phyloP scores from a whole-genome alignment of 192 early-diverging fungal genomes.

The Oehlia diaphana region DNA sequence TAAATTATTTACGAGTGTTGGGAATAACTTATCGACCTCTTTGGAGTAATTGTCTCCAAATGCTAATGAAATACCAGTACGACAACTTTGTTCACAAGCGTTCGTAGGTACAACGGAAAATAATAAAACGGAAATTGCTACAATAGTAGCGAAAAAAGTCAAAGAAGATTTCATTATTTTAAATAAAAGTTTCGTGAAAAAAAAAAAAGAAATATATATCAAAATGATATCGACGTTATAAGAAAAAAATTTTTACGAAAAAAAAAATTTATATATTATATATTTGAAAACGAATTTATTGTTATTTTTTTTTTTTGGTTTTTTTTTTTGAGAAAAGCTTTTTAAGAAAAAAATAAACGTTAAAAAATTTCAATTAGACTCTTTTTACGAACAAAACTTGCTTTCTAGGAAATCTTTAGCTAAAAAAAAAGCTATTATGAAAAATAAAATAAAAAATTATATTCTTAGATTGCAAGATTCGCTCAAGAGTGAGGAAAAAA shows the following conservation, averaged over 20 bases:
- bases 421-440: background rate
- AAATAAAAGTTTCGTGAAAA: background rate
- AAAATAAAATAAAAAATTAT: too few species aligned
- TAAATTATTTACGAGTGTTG: constrained; percentile 29
- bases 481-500: background rate
- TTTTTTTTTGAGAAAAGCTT: too few species aligned
- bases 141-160: background rate
- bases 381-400: too few species aligned
- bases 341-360: too few species aligned
- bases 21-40: constrained; percentile 27
- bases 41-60: constrained; percentile 49
- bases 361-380: too few species aligned
- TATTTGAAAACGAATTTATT: too few species aligned
- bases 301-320: too few species aligned
- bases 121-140: background rate
- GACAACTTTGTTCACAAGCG: constrained; percentile 55
- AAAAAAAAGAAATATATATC: too few species aligned
- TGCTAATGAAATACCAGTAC: constrained; percentile 45
- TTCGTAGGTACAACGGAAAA: background rate
- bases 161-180: background rate
- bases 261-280: too few species aligned
- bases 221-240: too few species aligned
- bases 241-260: too few species aligned
- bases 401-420: background rate
- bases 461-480: background rate